phyloP scores from a whole-genome alignment of 192 early-diverging fungal species.

The Gigaspora rosea region DNA sequence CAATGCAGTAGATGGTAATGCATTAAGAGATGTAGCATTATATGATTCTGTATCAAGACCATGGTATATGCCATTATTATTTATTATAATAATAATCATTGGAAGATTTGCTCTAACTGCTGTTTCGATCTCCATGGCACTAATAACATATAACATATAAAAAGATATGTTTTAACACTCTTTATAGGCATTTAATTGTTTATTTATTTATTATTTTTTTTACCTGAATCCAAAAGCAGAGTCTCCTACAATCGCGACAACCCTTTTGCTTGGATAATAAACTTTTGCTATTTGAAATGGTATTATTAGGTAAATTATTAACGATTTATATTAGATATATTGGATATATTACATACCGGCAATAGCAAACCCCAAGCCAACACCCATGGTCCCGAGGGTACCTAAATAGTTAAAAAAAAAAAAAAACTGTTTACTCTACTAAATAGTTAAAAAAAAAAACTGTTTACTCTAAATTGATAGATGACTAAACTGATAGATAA shows the following conservation, averaged over 20 bases:
- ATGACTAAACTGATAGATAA: neutral
- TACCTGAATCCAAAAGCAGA: conserved; percentile 78
- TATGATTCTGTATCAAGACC: conserved; percentile 60
- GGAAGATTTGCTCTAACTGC: conserved; percentile 61
- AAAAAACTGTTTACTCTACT: no score
- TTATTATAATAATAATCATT: conserved; percentile 73
- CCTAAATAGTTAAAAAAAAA: conserved; percentile 1
- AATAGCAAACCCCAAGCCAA: conserved; percentile 73
- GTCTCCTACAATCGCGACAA: conserved; percentile 74
- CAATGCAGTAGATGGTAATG: conserved; percentile 63
- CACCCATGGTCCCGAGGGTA: conserved; percentile 79
- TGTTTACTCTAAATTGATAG: no score
- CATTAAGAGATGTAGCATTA: conserved; percentile 36
- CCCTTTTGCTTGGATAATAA: conserved; percentile 50
- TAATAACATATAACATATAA: neutral
- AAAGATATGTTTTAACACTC: neutral
- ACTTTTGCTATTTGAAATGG: conserved; percentile 48
- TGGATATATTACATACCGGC: conserved; percentile 40
- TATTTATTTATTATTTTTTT: neutral
- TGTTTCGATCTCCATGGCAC: conserved; percentile 78
- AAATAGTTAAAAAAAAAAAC: neutral
- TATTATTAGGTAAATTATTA: neutral
- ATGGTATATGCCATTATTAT: conserved; percentile 79
- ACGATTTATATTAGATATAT: neutral
- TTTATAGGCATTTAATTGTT: neutral